Evolutionary conservation across 2,329 filamentous ascomycete genomes (phyloP), one percentile per base, ranked within the genome.

Genomic region (Cladophialophora exuberans): DNA sequence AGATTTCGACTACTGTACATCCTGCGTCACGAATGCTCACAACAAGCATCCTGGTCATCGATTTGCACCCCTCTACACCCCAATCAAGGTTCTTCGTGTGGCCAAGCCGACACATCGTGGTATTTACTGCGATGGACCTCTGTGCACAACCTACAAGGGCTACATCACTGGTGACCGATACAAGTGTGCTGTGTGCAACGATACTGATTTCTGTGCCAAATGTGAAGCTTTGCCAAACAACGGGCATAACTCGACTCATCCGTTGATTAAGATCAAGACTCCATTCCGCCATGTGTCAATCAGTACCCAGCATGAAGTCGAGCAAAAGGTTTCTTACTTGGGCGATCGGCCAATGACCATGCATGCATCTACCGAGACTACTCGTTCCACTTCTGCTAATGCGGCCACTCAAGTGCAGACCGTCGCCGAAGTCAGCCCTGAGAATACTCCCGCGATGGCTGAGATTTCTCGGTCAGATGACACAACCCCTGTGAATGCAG

Each of bases 171-270:
- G 94, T 47, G 82, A 88, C 57, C 89, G 94, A 61, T 99, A 94
- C 83, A 99, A 99, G 84, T 99, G 94, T 70, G 90, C 93, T 48
- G 87, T 99, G 53, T 99, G 94, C 78, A 82, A 95, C 67, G 92
- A 99, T 70, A 87, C 87, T 28, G 94, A 99, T 73, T 96, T 97
- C 77, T 99, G 94, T 71, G 90, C 89, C 68, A 88, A 83, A 68
- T 99, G 94, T 75, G 95, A 99, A 76, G 90, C 93, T 44, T 85
- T 85, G 66, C 94, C 94, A 6, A 79, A 79, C 61, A 93, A 95
- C 72, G 78, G 77, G 18, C 94, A 99, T 78, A 97, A 97, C 79
- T 86, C 85, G 72, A 96, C 92, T n/a, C 94, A 99, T 67, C 94
- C 94, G 23, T 78, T 99, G 65, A 91, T 99, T 78, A 97, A 96